phyloP scores from a whole-genome alignment of 108 stramenopile species.

The Discostella stelligeroides region DNA sequence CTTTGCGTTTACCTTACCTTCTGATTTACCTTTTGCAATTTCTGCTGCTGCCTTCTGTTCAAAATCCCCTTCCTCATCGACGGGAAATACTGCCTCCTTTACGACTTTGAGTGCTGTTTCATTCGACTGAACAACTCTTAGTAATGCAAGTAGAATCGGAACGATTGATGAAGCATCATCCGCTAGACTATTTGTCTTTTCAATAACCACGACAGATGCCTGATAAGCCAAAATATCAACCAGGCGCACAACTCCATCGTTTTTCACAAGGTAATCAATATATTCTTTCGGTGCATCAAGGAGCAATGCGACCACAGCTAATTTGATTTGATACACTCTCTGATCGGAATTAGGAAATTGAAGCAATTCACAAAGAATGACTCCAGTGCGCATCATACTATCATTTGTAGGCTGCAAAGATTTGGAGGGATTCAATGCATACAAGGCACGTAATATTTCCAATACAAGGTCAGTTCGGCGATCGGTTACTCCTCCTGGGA shows the following conservation, averaged over 20 bases:
- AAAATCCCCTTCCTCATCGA: slow-evolving; percentile 46
- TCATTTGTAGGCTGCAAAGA: slow-evolving; percentile 26
- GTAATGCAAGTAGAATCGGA: slow-evolving; percentile 70
- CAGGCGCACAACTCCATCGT: slow-evolving; percentile 43
- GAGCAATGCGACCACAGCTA: slow-evolving; percentile 62
- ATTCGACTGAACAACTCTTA: slow-evolving; percentile 52
- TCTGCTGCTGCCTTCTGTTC: slow-evolving; percentile 26
- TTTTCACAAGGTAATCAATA: slow-evolving; percentile 36
- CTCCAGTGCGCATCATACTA: slow-evolving; percentile 36
- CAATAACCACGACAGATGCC: slow-evolving; percentile 54
- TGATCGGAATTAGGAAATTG: slow-evolving; percentile 32
- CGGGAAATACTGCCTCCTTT: slow-evolving; percentile 69
- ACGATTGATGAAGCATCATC: slow-evolving; percentile 66
- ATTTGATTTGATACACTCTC: slow-evolving; percentile 55
- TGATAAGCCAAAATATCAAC: slow-evolving; percentile 56
- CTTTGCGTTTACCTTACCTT: slow-evolving; percentile 38
- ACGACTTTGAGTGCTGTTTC: slow-evolving; percentile 33
- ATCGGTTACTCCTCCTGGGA: slow-evolving; percentile 48
- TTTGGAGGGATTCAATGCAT: slow-evolving; percentile 55
- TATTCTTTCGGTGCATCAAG: slow-evolving; percentile 62
- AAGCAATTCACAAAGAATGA: slow-evolving; percentile 33
- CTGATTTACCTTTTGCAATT: slow-evolving; percentile 30
- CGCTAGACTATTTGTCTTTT: slow-evolving; percentile 29
- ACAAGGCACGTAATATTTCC: slow-evolving; percentile 67
- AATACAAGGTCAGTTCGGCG: slow-evolving; percentile 59